Base-by-base conservation (phyloP, 805 yeast genomes). In the Danielia oregonensis region DNA sequence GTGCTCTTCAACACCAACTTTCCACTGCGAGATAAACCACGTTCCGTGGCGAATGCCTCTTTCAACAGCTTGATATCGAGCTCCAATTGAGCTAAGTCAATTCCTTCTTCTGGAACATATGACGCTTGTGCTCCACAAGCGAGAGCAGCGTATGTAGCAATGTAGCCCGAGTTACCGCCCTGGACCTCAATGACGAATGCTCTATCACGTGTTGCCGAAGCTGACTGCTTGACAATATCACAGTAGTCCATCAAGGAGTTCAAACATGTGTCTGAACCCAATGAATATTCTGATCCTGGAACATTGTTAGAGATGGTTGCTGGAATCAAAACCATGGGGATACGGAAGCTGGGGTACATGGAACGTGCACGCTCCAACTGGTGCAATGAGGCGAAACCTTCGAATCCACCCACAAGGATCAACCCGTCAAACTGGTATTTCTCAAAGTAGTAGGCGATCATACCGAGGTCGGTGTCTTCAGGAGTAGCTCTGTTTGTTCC, bases 401-500 rank as follows among this genome's bases (percentile, higher is more conserved):
- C 94, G 55, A 84, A 84, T 1, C 94, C 94, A 53, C 94, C 94
- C 46, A 83, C 79, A 15, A 84, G 63, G 31, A 84, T 64, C 52
- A 84, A 67, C 18, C 93, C 94, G 48, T 84, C 79, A 48, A 84
- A 71, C 31, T 72, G 60, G 59, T 75, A 76, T 50, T 82, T 79
- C 55, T 80, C 82, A 49, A 84, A 76, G 49, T 81, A 74, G 57
- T 74, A 83, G 1, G 91, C 89, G 36, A 84, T 72, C 56, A 74
- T 64, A 29, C 91, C 93, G 37, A 76, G 65, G 59, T 83, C 46
- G 18, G 46, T 82, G 33, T 78, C 82, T 39, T 68, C 64, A 14
- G 98, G 98, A 21, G 87, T 71, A 27, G 81, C 70, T 54, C 98
- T 76, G 70, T 93, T 93, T 22, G 98, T 93, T 51, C 99, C 99